These are phyloP conservation scores for Scutellaria minor DNA, from an alignment of 257 asterid genomes.

Conservation along the genomic window DNA sequence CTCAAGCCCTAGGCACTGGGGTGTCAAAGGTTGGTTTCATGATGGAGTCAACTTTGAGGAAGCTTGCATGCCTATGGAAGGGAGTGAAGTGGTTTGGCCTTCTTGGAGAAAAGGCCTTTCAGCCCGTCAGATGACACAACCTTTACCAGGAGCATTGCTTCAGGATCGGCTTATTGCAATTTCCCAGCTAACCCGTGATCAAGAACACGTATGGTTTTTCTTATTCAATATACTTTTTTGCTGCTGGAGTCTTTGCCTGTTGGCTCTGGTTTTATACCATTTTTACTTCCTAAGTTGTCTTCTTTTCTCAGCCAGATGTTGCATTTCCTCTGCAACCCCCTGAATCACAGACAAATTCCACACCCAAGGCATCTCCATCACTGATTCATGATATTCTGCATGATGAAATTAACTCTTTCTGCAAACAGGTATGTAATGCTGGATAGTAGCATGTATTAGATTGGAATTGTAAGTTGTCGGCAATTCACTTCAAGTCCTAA, in stretches of 20 bases:
- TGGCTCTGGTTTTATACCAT: constrained; percentile 11
- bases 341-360: constrained; percentile 57
- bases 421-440: constrained; percentile 76
- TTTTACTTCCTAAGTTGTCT: constrained; percentile 34
- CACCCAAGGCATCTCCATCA: constrained; percentile 63
- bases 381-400: constrained; percentile 75
- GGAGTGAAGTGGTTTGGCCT: constrained; percentile 95
- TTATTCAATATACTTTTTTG: constrained; percentile 22
- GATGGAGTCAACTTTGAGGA: constrained; percentile 91
- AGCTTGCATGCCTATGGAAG: constrained; percentile 80
- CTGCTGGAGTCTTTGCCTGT: background rate
- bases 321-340: constrained; percentile 92
- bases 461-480: constrained; percentile 22
- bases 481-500: constrained; percentile 21
- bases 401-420: constrained; percentile 82
- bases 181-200: constrained; percentile 95
- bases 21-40: constrained; percentile 96
- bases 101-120: constrained; percentile 95
- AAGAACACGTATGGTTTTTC: constrained; percentile 74
- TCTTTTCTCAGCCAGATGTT: constrained; percentile 86
- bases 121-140: constrained; percentile 81
- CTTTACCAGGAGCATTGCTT: constrained; percentile 87
- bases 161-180: constrained; percentile 96
- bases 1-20: constrained; percentile 99
- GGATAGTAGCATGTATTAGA: constrained; percentile 23